Percentiles rank a stretch among this genome's conserved stretches.
Evolutionary conservation across 805 yeast species (phyloP).

Genomic region (Saturnispora galanensis): DNA sequence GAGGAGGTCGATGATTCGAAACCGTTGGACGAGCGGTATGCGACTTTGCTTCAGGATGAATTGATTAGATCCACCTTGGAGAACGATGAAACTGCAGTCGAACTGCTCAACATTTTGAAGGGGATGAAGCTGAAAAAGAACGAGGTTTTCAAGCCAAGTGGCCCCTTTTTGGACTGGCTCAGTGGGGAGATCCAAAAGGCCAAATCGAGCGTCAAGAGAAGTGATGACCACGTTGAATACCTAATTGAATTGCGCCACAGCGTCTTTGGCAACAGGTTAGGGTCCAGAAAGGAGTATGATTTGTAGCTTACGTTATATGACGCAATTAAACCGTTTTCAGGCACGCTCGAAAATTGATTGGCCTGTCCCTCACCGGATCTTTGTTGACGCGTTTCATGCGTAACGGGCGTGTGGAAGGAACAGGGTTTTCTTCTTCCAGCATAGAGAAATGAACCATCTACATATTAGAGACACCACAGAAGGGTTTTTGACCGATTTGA

Average conservation of each 20-base stretch:
- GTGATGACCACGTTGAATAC: slow-evolving; percentile 19
- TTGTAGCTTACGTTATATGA: neutral
- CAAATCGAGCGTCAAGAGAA: slow-evolving; percentile 12
- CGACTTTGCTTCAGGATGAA: slow-evolving; percentile 29
- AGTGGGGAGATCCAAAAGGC: slow-evolving; percentile 16
- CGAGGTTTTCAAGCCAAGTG: slow-evolving; percentile 26
- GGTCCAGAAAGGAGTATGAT: slow-evolving; percentile 46
- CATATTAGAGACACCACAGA: slow-evolving; percentile 1
- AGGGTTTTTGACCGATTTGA: slow-evolving; percentile 9
- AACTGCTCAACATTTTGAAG: slow-evolving; percentile 32
- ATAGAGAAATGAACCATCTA: neutral
- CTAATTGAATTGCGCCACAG: slow-evolving; percentile 38
- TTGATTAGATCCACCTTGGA: slow-evolving; percentile 20
- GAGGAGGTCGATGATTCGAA: neutral
- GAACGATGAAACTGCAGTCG: slow-evolving; percentile 33
- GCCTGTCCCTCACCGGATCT: slow-evolving; percentile 1
- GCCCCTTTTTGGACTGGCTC: slow-evolving; percentile 56
- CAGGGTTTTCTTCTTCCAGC: neutral
- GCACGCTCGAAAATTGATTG: slow-evolving; percentile 2
- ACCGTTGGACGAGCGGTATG: slow-evolving; percentile 24
- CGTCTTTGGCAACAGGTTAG: slow-evolving; percentile 73
- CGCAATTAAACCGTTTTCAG: neutral
- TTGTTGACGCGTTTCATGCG: neutral
- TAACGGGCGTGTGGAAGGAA: no score
- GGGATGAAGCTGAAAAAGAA: slow-evolving; percentile 24